Base-by-base conservation (phyloP, 129 eudicot genomes). In the Escallonia herrerae region DNA sequence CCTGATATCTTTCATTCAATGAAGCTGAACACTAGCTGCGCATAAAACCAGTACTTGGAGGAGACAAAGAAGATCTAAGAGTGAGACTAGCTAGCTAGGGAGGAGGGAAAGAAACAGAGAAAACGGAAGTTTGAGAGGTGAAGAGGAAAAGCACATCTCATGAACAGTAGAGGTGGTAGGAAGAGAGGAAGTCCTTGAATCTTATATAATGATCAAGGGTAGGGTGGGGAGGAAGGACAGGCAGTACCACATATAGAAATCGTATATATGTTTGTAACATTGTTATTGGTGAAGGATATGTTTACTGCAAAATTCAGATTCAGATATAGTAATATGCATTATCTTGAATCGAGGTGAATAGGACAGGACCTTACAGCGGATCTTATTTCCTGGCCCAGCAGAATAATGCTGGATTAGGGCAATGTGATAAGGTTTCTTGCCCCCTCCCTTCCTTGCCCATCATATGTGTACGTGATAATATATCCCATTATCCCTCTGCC, bases 301-400 rank as follows among this genome's bases (percentile, higher is more conserved):
- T 49, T 49, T 7, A 49, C 54, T 8, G 11, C 54, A 49, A 49
- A 49, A 8, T 7, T n/a, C 9, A 8, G 12, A 49, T 11, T 7
- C 11, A n/a, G 3, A 49, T 7, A 3, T 49, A 49, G 9, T 7
- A 3, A 8, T 49, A 49, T 13, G 58, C 58, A 13, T 53, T 53
- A 53, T 53, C 58, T 53, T 8, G 22, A 53, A 53, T 53, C 58
- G 58, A 53, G 58, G 58, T 13, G 58, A 53, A 3, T 15, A 53
- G 58, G 58, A 53, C 58, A 53, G 58, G 22, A 22, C 14, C 58
- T 53, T 53, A 53, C 58, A 53, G n/a, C 33, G 22, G 58, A 53
- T 53, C 58, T 13, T 53, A 3, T 12, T 53, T 53, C 33, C 14
- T 53, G 58, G 33, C 58, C 58, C 15, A 51, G 22, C 14, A 53